phyloP scores from a whole-genome alignment of 116 monocot genomes.

The Zostera marina region DNA sequence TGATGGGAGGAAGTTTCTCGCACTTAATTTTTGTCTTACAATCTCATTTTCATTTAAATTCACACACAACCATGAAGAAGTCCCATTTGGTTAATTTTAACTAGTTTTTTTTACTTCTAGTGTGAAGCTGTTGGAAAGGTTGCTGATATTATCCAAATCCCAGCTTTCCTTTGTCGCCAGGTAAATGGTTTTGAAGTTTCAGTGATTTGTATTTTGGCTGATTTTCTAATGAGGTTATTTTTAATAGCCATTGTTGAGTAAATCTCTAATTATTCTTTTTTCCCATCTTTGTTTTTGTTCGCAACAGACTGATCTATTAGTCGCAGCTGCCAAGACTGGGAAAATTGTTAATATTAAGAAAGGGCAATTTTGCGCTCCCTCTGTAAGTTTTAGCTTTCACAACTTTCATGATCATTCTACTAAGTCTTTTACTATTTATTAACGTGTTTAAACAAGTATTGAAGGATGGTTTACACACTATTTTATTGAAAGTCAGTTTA shows the following conservation, averaged over 20 bases:
- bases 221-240: neutral
- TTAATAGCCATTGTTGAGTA: neutral
- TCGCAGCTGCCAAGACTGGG: slow-evolving; percentile 65
- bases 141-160: slow-evolving; percentile 81
- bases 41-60: neutral
- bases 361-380: slow-evolving; percentile 67
- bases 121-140: slow-evolving; percentile 95
- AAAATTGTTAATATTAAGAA: slow-evolving; percentile 71
- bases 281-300: neutral
- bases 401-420: too few relatives aligned
- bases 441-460: too few relatives aligned
- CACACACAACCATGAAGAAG: too few relatives aligned
- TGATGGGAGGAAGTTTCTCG: neutral
- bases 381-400: slow-evolving; percentile 24
- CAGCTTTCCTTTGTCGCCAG: slow-evolving; percentile 61
- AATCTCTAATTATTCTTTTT: neutral
- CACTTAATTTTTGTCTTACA: neutral
- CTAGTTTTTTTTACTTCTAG: slow-evolving; percentile 16
- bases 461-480: too few relatives aligned
- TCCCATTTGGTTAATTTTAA: neutral
- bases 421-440: too few relatives aligned
- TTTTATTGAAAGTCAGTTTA: too few relatives aligned
- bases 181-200: slow-evolving; percentile 8
- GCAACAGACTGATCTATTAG: slow-evolving; percentile 48
- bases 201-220: neutral